phyloP scores from a whole-genome alignment of 495 filamentous ascomycete species.

The Tetracladium setigerum region DNA sequence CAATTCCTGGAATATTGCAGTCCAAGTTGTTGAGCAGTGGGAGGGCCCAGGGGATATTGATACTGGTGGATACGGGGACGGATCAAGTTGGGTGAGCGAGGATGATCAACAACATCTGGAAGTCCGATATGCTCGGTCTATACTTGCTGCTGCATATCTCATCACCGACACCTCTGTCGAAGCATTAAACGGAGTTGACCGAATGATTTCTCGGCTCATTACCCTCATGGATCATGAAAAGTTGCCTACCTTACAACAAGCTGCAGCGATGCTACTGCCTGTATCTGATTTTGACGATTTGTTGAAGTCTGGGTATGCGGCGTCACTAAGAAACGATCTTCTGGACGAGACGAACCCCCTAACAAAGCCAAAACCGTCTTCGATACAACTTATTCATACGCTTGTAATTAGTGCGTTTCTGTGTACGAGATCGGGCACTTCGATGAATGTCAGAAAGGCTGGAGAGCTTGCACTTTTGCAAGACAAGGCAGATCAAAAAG shows the following conservation, averaged over 20 bases:
- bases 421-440: constrained; percentile 51
- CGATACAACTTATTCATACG: constrained; percentile 57
- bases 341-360: constrained; percentile 56
- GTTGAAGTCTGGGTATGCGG: constrained; percentile 30
- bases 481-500: constrained; percentile 57
- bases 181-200: constrained; percentile 53
- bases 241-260: constrained; percentile 34
- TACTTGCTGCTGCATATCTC: constrained; percentile 65
- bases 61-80: constrained; percentile 58
- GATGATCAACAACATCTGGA: constrained; percentile 47
- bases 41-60: constrained; percentile 75
- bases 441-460: constrained; percentile 50
- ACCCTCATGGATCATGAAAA: constrained; percentile 52
- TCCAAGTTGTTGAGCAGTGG: constrained; percentile 65
- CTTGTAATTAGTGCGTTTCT: constrained; percentile 61
- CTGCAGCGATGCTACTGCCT: constrained; percentile 34
- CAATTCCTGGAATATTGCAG: constrained; percentile 48
- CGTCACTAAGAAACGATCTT: constrained; percentile 44
- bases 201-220: constrained; percentile 52
- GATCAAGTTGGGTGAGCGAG: constrained; percentile 37
- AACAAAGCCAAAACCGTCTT: constrained; percentile 53
- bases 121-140: constrained; percentile 61
- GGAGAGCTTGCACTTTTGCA: constrained; percentile 51
- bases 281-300: constrained; percentile 27
- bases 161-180: constrained; percentile 50